phyloP scores from a whole-genome alignment of 495 filamentous ascomycete species.

The Niebla homalea region DNA sequence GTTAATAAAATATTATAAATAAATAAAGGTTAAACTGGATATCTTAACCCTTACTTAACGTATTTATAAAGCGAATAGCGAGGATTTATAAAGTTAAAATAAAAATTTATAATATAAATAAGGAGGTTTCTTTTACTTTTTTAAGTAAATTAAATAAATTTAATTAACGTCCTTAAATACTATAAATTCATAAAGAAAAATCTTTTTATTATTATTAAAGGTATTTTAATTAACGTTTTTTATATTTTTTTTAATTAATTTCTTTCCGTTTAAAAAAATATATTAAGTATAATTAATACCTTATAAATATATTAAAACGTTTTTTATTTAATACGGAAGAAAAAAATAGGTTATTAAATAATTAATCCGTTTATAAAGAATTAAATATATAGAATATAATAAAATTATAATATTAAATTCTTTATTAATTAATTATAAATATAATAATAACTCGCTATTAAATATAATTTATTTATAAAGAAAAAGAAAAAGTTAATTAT shows the following conservation, averaged over 20 bases:
- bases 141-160: not conserved
- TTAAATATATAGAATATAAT: not conserved
- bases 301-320: not conserved
- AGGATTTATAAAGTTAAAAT: not conserved
- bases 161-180: conserved; percentile 4
- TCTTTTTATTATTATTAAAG: not conserved
- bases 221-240: conserved; percentile 3
- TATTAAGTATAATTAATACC: not conserved
- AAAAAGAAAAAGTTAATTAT: not conserved
- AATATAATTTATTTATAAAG: not conserved
- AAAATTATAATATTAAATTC: not conserved
- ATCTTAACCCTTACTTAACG: conserved; percentile 1
- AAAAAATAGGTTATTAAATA: not conserved
- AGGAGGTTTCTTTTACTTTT: not conserved
- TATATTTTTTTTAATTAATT: conserved; percentile 8
- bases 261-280: not conserved
- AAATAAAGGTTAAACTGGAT: not conserved
- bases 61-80: not conserved
- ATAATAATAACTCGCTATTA: too few relatives aligned
- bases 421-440: not conserved
- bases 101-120: conserved; percentile 1
- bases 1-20: not conserved
- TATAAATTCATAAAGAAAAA: conserved; percentile 4
- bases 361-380: conserved; percentile 6
- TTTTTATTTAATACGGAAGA: not conserved